These are phyloP conservation scores for Albifimbria verrucaria DNA, from an alignment of 2,329 filamentous ascomycete genomes.

Conservation along the genomic window DNA sequence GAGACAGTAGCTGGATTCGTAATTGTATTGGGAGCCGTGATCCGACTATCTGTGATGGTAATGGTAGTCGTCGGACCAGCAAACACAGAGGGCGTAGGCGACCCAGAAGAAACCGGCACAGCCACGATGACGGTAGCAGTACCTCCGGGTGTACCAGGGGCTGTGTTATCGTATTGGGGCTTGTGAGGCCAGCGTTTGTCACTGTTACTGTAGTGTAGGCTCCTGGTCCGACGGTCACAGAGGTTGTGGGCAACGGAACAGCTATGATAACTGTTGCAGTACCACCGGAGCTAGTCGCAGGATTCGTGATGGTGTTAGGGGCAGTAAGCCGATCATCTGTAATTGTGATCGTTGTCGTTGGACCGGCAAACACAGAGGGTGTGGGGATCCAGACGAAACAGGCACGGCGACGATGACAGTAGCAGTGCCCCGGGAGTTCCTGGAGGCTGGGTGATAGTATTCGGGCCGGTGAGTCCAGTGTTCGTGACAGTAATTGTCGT, in stretches of 20 bases:
- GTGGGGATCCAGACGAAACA: not conserved
- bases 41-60: not conserved
- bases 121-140: slow-evolving; percentile 1
- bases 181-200: not conserved
- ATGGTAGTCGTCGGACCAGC: not conserved
- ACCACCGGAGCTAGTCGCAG: not conserved
- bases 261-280: not conserved
- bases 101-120: not conserved
- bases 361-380: not conserved
- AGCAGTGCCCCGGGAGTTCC: not conserved
- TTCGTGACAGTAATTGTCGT: not conserved
- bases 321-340: not conserved
- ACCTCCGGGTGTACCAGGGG: not conserved
- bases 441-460: not conserved
- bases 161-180: not conserved
- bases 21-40: not conserved
- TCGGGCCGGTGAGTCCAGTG: not conserved
- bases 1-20: not conserved
- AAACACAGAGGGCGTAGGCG: not conserved
- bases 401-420: not conserved
- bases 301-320: not conserved
- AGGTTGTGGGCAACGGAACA: not conserved
- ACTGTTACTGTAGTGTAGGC: not conserved
- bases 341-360: not conserved
- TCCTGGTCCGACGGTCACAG: not conserved